Base-by-base conservation (phyloP, 345 rosid species). In the Lumnitzera racemosa region DNA sequence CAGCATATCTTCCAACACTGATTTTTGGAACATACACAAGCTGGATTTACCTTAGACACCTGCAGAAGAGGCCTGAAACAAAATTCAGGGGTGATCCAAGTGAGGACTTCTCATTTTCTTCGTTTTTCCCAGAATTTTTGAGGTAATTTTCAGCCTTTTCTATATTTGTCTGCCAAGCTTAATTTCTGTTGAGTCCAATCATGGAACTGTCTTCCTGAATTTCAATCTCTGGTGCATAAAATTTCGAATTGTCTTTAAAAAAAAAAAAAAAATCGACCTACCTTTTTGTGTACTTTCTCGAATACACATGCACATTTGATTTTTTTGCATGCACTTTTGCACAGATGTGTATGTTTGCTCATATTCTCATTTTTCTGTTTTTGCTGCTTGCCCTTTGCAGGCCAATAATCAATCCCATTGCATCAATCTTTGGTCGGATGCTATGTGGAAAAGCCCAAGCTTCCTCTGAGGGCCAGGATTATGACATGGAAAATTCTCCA, bases 11-110 rank as follows among this genome's bases (percentile, higher is more conserved):
- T 74, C 99, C 99, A 46, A 83, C 90, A 55, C 69, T 90, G 59
- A 81, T 90, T 78, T 86, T 90, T 67, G 99, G 98, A 54, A 86
- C 96, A 57, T 90, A 95, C 69, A 70, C 71, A 67, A 86, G 98
- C 62, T 95, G 99, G 98, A 70, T 90, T 70, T 95, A 90, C 81
- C 87, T 90, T 61, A 86, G 99, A 71, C 90, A 88, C 74, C 66
- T 82, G 24, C 99, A 90, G 72, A 83, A 72, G 77, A 90, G 81
- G 70, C 88, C 92, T 59, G 91, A 90, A 77, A 81, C 91, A 27
- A 95, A 86, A 75, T 81, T 82, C 55, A 84, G 82, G 79, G 99
- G 99, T 46, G 98, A 95, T 68, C 92, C 95, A 41, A 90, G 86
- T 71, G 96, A 88, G 62, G 99, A 95, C 70, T 95, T 95, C 76